Conservation (phyloP, 805 yeast species). For the Candida endomychidarum region DNA sequence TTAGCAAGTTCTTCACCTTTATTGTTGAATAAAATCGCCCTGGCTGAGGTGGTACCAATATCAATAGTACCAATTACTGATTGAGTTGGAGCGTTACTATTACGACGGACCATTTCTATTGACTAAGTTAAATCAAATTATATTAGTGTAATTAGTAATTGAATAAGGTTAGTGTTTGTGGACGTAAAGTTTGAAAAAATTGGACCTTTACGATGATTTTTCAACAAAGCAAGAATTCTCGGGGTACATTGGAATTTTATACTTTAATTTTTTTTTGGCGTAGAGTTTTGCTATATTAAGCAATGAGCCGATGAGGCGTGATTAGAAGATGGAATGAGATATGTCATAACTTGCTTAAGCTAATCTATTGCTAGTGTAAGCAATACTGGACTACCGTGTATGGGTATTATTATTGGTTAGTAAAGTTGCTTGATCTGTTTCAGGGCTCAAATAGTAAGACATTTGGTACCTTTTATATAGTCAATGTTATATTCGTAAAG, state of each 20-base stretch:
- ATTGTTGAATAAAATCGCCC: constrained; percentile 77
- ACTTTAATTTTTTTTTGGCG: not conserved
- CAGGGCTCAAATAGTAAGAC: constrained; percentile 1
- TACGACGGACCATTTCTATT: constrained; percentile 50
- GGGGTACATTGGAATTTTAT: constrained; percentile 5
- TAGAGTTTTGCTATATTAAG: not conserved
- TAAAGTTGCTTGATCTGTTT: not conserved
- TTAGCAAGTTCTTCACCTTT: constrained; percentile 78
- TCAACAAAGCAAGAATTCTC: constrained; percentile 6
- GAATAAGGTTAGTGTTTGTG: not conserved
- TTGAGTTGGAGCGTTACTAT: constrained; percentile 38
- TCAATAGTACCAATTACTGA: constrained; percentile 71
- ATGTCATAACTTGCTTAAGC: not conserved
- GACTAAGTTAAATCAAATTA: too few species aligned
- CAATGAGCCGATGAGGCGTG: too few species aligned
- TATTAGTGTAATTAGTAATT: too few species aligned
- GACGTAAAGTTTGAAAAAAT: constrained; percentile 2
- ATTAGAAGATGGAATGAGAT: too few species aligned
- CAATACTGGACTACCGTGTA: too few species aligned
- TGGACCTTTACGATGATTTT: not conserved
- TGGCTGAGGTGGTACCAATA: constrained; percentile 88
- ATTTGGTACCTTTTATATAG: not conserved
- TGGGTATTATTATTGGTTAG: not conserved
- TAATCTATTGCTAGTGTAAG: too few species aligned
- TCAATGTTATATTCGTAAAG: too few species aligned